Percentiles rank a stretch among this genome's conserved stretches.
Evolutionary conservation across 2,329 filamentous ascomycete genomes (phyloP).

Genomic region (Fusarium palustre): DNA sequence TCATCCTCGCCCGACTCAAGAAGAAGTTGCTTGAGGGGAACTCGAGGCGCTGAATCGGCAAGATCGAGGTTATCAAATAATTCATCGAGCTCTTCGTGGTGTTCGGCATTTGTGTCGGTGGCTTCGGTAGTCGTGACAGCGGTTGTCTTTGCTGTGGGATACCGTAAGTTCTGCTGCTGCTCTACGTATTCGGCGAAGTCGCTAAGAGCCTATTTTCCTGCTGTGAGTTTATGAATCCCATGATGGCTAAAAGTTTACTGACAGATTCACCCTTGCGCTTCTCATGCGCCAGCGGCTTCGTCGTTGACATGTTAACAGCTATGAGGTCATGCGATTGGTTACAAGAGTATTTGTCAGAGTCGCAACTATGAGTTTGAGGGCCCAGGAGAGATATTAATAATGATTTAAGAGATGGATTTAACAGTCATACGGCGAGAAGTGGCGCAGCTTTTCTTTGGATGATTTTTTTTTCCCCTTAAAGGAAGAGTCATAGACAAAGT

Average conservation of each 20-base stretch:
- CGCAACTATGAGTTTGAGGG: not conserved
- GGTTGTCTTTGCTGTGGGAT: slow-evolving; percentile 57
- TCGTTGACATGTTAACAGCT: slow-evolving; percentile 62
- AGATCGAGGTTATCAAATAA: slow-evolving; percentile 91
- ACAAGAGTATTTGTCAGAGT: slow-evolving; percentile 49
- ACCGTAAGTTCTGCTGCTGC: slow-evolving; percentile 84
- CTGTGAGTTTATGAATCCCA: slow-evolving; percentile 16
- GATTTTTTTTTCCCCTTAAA: not conserved
- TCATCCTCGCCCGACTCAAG: slow-evolving; percentile 69
- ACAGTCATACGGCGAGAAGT: slow-evolving; percentile 9
- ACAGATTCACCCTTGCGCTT: slow-evolving; percentile 89
- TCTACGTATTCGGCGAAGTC: slow-evolving; percentile 99
- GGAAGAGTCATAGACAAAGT: slow-evolving; percentile 46
- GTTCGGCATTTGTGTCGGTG: slow-evolving; percentile 57
- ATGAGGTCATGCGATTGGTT: slow-evolving; percentile 44
- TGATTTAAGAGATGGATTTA: not conserved
- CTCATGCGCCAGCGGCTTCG: slow-evolving; percentile 78
- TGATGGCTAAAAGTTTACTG: slow-evolving; percentile 47
- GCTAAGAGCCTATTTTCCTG: slow-evolving; percentile 73
- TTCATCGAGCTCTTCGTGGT: slow-evolving; percentile 87
- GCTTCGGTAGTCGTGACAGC: slow-evolving; percentile 47
- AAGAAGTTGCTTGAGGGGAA: slow-evolving; percentile 81
- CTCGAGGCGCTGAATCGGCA: slow-evolving; percentile 74
- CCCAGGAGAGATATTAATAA: slow-evolving; percentile 21
- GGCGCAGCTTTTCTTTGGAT: slow-evolving; percentile 41